Base-by-base conservation (phyloP, 2,329 filamentous ascomycete genomes). In the Knoxdaviesia proteae region DNA sequence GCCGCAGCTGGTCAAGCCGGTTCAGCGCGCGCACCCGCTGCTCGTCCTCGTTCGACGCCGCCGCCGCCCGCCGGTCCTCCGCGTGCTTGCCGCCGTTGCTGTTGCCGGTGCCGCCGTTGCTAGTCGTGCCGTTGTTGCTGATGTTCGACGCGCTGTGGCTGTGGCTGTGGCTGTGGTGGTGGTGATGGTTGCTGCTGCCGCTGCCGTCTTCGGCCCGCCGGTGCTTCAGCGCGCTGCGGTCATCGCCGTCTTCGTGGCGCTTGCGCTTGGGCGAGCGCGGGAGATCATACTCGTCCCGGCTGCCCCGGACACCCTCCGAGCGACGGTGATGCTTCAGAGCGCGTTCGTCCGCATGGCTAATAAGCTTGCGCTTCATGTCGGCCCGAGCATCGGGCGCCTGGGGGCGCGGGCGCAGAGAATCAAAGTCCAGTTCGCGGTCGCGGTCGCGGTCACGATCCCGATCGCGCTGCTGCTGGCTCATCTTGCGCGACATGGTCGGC, bases 311-410 rank as follows among this genome's bases (percentile, higher is more conserved):
- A 8, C 60, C 58, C 42, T 76, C 71, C 2, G 69, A 60, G 38
- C 68, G 65, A 29, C 69, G 20, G 20, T 20, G 20, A 20, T 20
- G 65, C 44, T 67, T 69, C 39, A 68, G 62, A 35, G 65, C 40
- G 6, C 44, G 47, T 29, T 49, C 47, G 56, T 39, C 70, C 66
- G 32, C 64, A 43, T 44, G 42, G 5, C 65, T 68, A 47, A 77
- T 70, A 20, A 20, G 20, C 54, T 77, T 78, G 41, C 74, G 67
- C 58, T 78, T 79, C 42, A 64, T 58, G 35, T 77, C 72, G 1
- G 66, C 63, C 30, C 68, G 60, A 1, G 67, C 20, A 20, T 20
- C 20, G 20, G 20, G 20, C 20, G 20, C 20, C 20, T 20, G 20
- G 29, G 36, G 36, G 8, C 40, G 36, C n/a, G 36, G 32, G 6